These are phyloP conservation scores for Ciborinia camelliae DNA, from an alignment of 2,329 filamentous ascomycete species.

Conservation along the genomic window DNA sequence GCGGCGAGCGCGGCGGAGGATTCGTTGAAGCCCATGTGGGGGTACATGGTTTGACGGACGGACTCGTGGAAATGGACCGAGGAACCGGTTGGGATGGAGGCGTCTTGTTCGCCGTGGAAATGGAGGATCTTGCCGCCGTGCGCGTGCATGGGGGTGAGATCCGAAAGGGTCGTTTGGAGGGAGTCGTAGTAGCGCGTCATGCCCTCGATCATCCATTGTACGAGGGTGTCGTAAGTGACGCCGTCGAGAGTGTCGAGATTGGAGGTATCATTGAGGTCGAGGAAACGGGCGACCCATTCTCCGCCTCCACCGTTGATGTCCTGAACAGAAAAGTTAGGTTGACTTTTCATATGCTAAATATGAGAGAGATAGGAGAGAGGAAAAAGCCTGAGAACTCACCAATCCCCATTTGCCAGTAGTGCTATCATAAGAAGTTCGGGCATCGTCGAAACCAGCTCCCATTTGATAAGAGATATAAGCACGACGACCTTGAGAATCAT, in stretches of 20 bases:
- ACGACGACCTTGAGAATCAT: slow-evolving; percentile 38
- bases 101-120: slow-evolving; percentile 56
- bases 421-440: neutral
- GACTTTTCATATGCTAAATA: no score
- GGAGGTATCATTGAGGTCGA: slow-evolving; percentile 41
- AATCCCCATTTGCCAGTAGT: neutral
- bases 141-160: slow-evolving; percentile 49
- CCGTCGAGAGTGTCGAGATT: slow-evolving; percentile 44
- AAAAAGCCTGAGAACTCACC: slow-evolving; percentile 21
- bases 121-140: slow-evolving; percentile 55
- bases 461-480: slow-evolving; percentile 41
- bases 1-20: slow-evolving; percentile 41
- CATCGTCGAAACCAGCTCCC: slow-evolving; percentile 20
- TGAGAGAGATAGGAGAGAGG: no score
- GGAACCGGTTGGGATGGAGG: slow-evolving; percentile 50
- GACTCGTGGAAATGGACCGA: slow-evolving; percentile 55
- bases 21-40: slow-evolving; percentile 40
- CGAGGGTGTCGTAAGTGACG: slow-evolving; percentile 54
- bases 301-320: slow-evolving; percentile 29
- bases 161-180: slow-evolving; percentile 52
- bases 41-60: slow-evolving; percentile 50
- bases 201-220: slow-evolving; percentile 50
- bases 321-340: slow-evolving; percentile 34
- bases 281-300: slow-evolving; percentile 42
- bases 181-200: slow-evolving; percentile 48